Evolutionary conservation across 306 rosid species (phyloP).

Genomic region (Vachellia collinsii): DNA sequence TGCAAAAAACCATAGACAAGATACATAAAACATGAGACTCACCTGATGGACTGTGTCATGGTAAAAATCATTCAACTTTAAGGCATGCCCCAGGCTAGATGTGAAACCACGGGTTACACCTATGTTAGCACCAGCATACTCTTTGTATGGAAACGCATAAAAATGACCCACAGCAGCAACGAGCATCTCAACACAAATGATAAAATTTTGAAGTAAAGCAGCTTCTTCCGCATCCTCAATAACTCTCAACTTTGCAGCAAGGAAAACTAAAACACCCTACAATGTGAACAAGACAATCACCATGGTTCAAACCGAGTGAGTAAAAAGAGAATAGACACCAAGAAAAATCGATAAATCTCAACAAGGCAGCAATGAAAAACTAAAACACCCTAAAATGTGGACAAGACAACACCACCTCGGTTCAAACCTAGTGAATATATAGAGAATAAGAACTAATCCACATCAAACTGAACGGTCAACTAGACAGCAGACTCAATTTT

Average conservation of each 20-base stretch:
- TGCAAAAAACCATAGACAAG: conserved; percentile 18
- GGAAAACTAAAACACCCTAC: conserved; percentile 96
- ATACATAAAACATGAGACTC: conserved; percentile 33
- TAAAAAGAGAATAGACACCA: conserved; percentile 17
- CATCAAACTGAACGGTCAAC: conserved; percentile 5
- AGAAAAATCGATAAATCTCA: conserved; percentile 59
- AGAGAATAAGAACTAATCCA: conserved; percentile 9
- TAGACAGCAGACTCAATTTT: not conserved
- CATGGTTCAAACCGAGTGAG: conserved; percentile 13
- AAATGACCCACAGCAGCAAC: conserved; percentile 91
- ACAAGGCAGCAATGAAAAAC: conserved; percentile 91
- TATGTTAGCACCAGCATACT: conserved; percentile 97
- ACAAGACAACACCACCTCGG: conserved; percentile 31
- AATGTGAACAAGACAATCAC: conserved; percentile 39
- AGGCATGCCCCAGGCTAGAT: conserved; percentile 89
- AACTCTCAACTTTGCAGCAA: conserved; percentile 87
- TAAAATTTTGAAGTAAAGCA: conserved; percentile 85
- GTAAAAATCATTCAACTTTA: conserved; percentile 90
- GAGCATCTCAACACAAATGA: conserved; percentile 97
- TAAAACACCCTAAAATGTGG: conserved; percentile 76
- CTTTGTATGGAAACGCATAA: conserved; percentile 98
- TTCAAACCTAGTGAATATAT: conserved; percentile 23
- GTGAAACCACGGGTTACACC: conserved; percentile 77
- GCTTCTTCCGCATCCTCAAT: conserved; percentile 89
- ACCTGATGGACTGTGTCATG: conserved; percentile 99